Base-by-base conservation (phyloP, 148 eudicot species). In the Camellia lanceoleosa region DNA sequence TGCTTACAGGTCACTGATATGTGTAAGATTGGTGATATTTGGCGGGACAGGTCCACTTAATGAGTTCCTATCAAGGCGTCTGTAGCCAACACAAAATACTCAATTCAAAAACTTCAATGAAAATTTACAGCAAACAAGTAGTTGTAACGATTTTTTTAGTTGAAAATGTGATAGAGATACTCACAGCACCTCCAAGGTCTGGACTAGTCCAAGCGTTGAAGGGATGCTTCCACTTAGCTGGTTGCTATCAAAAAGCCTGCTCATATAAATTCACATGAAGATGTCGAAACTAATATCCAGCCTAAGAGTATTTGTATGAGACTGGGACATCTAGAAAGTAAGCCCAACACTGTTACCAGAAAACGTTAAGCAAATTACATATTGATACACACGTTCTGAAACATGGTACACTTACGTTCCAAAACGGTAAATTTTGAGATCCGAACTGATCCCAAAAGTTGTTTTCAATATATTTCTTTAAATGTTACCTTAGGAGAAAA, bases 171-270 rank as follows among this genome's bases (percentile, higher is more conserved):
- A 20, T 51, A 63, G 23, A 68, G 78, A 85, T 85, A 88, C 98
- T 90, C 83, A 94, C 98, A 94, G 43, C 23, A 84, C 93, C 88
- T 92, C 96, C 80, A 94, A 58, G 61, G 73, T 68, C 58, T 44
- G 77, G 42, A 92, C 92, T 75, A 89, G 86, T 80, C 93, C 90
- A 64, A 94, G 73, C 0, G 94, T 87, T 3, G 88, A 49, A 23
- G 98, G 98, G 54, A 94, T 89, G 9, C 72, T 68, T 52, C 98
- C 93, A 4, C 79, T 80, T 13, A 94, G 65, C 65, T 86, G 79
- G 83, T 94, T 94, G 88, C 84, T 86, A 42, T 94, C 96, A 73
- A 92, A 79, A 30, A 94, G 92, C 83, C 98, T 94, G 86, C 69
- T 58, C 77, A 76, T 38, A 72, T 23, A 43, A 16, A 14, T 30